Evolutionary conservation across 306 rosid genomes (phyloP), one percentile per base, ranked within the genome.

Genomic region (Casuarina glauca): DNA sequence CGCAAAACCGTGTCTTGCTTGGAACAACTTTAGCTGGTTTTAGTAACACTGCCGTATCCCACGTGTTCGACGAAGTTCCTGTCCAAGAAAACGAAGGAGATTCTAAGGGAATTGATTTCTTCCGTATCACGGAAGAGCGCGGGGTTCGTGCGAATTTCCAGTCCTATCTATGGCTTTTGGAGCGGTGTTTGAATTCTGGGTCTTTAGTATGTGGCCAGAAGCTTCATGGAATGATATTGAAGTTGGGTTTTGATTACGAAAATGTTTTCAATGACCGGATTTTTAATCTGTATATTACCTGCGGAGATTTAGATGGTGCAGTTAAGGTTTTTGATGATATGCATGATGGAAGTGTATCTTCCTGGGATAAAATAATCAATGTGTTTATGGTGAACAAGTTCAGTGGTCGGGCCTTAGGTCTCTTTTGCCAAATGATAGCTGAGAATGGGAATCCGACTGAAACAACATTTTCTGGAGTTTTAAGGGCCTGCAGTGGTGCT

Each of bases 111-210:
- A 53, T 83, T 54, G 89, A 84, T 54, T 78, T 89, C 79, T 76
- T 89, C 87, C 87, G 82, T 84, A 77, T 85, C 39, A 89, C 87
- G 98, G 93, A 88, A 82, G 77, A 74, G 17, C 93, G 84, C 17
- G 91, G 93, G 41, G 64, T 91, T 83, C 93, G 86, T 62, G 89
- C 97, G 12, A 93, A 93, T 88, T 82, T 76, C 60, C 94, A 86
- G 79, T 91, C 95, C 38, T 89, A 78, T 89, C 74, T 89, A 80
- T 93, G 93, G 91, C 83, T 91, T 70, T 72, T 91, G 55, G 94
- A 93, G 36, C 92, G 87, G 43, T 89, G 89, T 78, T 50, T 86
- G 6, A 82, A 61, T 81, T 89, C 80, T 72, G 88, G 91, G 76
- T 82, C 87, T 45, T 73, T 84, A 74, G 46, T 73, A 63, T 82